Evolutionary conservation across 768 basidiomycete genomes (phyloP).

Genomic region (Tylopilus sp.): DNA sequence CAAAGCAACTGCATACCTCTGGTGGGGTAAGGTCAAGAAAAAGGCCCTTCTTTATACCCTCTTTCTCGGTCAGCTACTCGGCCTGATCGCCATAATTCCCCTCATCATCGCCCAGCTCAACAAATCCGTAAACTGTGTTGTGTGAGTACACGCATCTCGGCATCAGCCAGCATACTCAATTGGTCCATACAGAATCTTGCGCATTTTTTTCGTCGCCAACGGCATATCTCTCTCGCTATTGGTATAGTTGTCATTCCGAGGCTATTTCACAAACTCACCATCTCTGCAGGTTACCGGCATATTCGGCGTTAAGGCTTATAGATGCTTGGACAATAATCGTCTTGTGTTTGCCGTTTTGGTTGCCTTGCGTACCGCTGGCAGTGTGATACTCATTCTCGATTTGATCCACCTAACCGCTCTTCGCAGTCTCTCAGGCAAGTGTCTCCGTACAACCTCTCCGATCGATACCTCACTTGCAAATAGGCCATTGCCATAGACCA

Average conservation of each 20-base stretch:
- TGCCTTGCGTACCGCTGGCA: conserved; percentile 41
- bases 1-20: conserved; percentile 44
- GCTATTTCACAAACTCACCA: neutral
- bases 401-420: conserved; percentile 35
- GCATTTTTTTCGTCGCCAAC: conserved; percentile 24
- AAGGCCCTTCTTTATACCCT: conserved; percentile 50
- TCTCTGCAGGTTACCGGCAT: conserved; percentile 53
- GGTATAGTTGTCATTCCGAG: conserved; percentile 23
- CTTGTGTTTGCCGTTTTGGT: conserved; percentile 44
- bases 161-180: neutral
- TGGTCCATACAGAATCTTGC: conserved; percentile 31
- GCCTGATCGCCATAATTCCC: conserved; percentile 41
- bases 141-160: neutral
- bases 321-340: conserved; percentile 59
- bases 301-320: conserved; percentile 63
- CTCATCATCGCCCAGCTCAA: conserved; percentile 47
- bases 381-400: conserved; percentile 42
- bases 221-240: conserved; percentile 40
- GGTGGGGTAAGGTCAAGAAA: conserved; percentile 52
- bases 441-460: neutral
- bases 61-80: conserved; percentile 32
- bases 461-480: neutral
- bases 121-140: conserved; percentile 4
- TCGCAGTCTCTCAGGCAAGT: conserved; percentile 48
- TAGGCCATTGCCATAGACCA: conserved; percentile 48